Percentiles rank a stretch among this genome's conserved stretches.
These are phyloP conservation scores for Ganoderma sinense DNA, from an alignment of 1,284 basidiomycete species.

Conservation along the genomic window DNA sequence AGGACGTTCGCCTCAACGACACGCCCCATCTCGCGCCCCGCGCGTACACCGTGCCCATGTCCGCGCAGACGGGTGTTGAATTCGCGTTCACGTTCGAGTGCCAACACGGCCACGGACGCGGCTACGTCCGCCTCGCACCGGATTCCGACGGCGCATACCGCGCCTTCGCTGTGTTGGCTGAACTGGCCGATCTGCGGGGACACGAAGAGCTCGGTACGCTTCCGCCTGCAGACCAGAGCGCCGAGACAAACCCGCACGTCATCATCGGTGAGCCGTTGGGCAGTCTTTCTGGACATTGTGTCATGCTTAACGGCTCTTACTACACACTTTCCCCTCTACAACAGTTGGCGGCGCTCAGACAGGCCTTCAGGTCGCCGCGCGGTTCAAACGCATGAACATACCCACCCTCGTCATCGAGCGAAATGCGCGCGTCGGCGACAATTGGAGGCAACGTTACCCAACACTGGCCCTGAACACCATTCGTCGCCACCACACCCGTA, in stretches of 20 bases:
- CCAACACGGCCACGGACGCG: slow-evolving; percentile 45
- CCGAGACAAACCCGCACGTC: slow-evolving; percentile 28
- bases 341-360: slow-evolving; percentile 62
- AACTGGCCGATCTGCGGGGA: slow-evolving; percentile 40
- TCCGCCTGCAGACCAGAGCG: slow-evolving; percentile 23
- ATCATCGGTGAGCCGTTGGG: neutral
- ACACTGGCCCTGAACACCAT: slow-evolving; percentile 55
- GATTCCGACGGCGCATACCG: slow-evolving; percentile 22
- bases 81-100: slow-evolving; percentile 52
- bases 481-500: slow-evolving; percentile 44
- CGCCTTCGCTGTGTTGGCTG: slow-evolving; percentile 39
- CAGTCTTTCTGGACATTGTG: neutral
- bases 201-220: slow-evolving; percentile 38
- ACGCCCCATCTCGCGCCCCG: slow-evolving; percentile 37
- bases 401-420: slow-evolving; percentile 56
- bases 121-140: slow-evolving; percentile 44
- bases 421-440: slow-evolving; percentile 55
- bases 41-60: slow-evolving; percentile 27
- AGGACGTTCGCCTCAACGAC: slow-evolving; percentile 42
- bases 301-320: neutral
- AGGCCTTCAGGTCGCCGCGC: slow-evolving; percentile 59
- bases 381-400: slow-evolving; percentile 59
- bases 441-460: slow-evolving; percentile 61
- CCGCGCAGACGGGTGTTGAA: slow-evolving; percentile 25
- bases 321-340: neutral